phyloP scores from a whole-genome alignment of 2,329 filamentous ascomycete genomes.

The Chaetomiaceae sp. region DNA sequence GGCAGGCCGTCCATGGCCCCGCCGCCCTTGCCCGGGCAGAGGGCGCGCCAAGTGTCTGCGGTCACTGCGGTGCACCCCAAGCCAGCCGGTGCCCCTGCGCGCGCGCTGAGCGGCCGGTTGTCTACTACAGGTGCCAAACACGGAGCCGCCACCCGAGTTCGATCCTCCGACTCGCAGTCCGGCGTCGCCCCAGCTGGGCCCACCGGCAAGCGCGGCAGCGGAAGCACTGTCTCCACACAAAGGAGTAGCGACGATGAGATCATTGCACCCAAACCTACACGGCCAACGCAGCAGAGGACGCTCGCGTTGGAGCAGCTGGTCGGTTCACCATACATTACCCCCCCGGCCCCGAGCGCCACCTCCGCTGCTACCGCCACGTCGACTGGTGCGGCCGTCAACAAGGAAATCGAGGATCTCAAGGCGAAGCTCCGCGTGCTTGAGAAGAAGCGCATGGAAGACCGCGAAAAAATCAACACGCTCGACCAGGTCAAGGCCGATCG shows the following conservation, averaged over 20 bases:
- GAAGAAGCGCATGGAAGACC: conserved; percentile 77
- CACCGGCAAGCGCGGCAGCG: conserved; percentile 33
- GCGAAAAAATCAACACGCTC: conserved; percentile 73
- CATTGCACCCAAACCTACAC: conserved; percentile 43
- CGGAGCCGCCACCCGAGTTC: conserved; percentile 33
- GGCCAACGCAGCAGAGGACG: conserved; percentile 45
- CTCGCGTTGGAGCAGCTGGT: conserved; percentile 48
- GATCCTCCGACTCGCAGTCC: conserved; percentile 42
- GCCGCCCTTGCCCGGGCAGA: conserved; percentile 44
- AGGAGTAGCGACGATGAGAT: conserved; percentile 43
- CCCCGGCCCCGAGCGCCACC: conserved; percentile 27
- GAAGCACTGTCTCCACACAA: conserved; percentile 35
- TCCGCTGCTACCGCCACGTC: conserved; percentile 24
- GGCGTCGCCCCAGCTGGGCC: conserved; percentile 34
- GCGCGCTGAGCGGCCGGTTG: conserved; percentile 37
- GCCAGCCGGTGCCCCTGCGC: conserved; percentile 28
- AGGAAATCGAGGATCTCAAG: conserved; percentile 79
- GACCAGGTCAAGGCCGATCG: conserved; percentile 70
- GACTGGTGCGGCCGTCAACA: conserved; percentile 37
- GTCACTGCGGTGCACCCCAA: conserved; percentile 36
- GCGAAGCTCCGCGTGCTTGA: conserved; percentile 82
- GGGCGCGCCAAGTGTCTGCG: conserved; percentile 40
- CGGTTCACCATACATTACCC: conserved; percentile 18
- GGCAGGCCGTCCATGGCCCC: conserved; percentile 63
- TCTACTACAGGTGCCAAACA: conserved; percentile 31